Evolutionary conservation across 306 rosid species (phyloP).

Genomic region (Fragaria iinumae): DNA sequence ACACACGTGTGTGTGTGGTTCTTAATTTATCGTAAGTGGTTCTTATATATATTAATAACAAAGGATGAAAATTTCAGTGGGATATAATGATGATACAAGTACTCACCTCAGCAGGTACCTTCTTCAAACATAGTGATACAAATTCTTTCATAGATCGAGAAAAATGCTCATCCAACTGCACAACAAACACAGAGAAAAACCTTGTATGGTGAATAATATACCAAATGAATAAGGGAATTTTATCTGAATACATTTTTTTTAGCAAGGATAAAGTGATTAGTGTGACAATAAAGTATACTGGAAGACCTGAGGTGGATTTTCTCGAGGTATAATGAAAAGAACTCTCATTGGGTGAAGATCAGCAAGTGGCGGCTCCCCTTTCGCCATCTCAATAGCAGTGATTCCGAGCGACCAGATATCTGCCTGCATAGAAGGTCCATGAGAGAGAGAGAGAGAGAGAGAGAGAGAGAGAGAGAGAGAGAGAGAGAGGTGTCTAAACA

Average conservation of each 20-base stretch:
- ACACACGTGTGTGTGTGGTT: not conserved
- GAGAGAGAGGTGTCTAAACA: not conserved
- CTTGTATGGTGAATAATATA: constrained; percentile 14
- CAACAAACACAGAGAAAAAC: constrained; percentile 30
- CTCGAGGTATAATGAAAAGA: constrained; percentile 96
- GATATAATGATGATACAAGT: constrained; percentile 10
- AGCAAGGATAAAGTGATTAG: not conserved
- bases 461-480: not conserved
- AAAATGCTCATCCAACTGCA: constrained; percentile 98
- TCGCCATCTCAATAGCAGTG: constrained; percentile 98
- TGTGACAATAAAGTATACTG: constrained; percentile 1
- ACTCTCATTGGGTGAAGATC: constrained; percentile 99
- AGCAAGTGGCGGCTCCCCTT: constrained; percentile 98
- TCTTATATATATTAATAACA: not conserved
- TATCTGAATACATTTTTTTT: constrained; percentile 14
- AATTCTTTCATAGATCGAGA: constrained; percentile 95
- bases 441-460: not conserved
- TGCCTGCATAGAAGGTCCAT: constrained; percentile 59
- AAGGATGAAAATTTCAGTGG: not conserved
- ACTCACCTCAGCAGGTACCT: constrained; percentile 92
- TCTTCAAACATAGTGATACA: constrained; percentile 87
- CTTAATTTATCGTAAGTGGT: not conserved
- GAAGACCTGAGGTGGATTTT: constrained; percentile 91
- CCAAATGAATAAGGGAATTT: constrained; percentile 16
- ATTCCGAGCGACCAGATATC: constrained; percentile 99